Base-by-base conservation (phyloP, 2,329 filamentous ascomycete species). In the Aspergillus quadricinctus region DNA sequence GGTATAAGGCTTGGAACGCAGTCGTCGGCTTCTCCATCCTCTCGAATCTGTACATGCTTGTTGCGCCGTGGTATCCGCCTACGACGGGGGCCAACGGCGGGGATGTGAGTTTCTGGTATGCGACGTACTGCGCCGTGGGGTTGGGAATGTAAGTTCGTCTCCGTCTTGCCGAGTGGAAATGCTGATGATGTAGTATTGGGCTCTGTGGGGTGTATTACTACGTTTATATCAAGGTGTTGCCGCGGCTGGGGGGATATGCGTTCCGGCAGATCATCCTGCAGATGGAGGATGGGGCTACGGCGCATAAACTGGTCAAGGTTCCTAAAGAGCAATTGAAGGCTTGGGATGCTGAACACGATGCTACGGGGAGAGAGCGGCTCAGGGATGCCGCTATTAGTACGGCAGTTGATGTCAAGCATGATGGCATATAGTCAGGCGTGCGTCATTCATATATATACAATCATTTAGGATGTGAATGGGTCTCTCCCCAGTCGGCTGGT, bases 41-140 rank as follows among this genome's bases (percentile, higher is more conserved):
- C 0, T 73, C 84, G 0, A 82, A 88, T 52, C 55, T 85, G 0
- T 89, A 84, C 57, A 73, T 89, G 48, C 72, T 90, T 2, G 78
- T 85, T 17, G 88, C 88, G 79, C 87, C 88, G 0, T 90, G 87
- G 88, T 87, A 85, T 61, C 88, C 87, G 1, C 88, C 88, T 0
- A 75, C 77, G 0, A 80, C 76, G 0, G 87, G 87, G 0, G 75
- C 75, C 0, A 80, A 81, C 35, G 83, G 81, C 0, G 87, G 86
- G 0, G 83, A 87, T 55, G 87, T 89, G 1, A 87, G 82, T 53
- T 90, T 91, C 70, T 90, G 84, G 83, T 91, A 90, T 61, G 87
- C 80, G 1, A 89, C 86, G 0, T 89, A 90, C 62, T 80, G 82
- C 21, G 81, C 85, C 0, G 81, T 84, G 0, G 86, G 87, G 0